Evolutionary conservation across 345 rosid genomes (phyloP), one percentile per base, ranked within the genome.

Genomic region (Eucalyptus coolabah): DNA sequence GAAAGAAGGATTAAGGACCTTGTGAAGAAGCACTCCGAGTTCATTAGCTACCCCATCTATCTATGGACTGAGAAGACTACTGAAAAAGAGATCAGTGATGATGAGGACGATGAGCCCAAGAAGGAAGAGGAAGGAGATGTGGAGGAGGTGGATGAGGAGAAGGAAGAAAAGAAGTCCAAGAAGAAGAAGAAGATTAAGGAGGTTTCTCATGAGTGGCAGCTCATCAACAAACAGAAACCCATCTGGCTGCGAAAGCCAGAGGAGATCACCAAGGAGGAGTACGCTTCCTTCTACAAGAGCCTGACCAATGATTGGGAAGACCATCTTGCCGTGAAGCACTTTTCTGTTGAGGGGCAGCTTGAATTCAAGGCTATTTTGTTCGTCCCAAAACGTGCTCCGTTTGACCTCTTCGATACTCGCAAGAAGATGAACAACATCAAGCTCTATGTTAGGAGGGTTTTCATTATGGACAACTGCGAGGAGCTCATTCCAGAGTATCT

Each of bases 391-490:
- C 91, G 93, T 6, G 95, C 94, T 69, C 94, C 95, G 7, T 93
- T 92, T 12, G 95, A 93, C 45, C 93, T 93, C 24, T 93, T 93
- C 8, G 95, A 93, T 85, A 92, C 94, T 21, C 91, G 92, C 40
- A 92, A 92, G 92, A 93, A 91, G 92, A 89, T 90, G 92, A 93
- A 92, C 92, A 93, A 93, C 91, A 92, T 93, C 89, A 93, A 93
- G 92, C 93, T 93, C 12, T 93, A 93, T 19, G 95, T 93, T 4
- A 88, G 95, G 89, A 90, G 94, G 86, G 95, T 93, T 24, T 93
- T 93, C 88, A 93, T 93, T 28, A 93, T 93, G 95, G 95, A 93
- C 93, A 93, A 93, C 86, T 93, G 95, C 23, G 95, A 93, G 86
- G 95, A 93, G 91, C 93, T 93, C 87, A 93, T 93, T 18, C 94